Base-by-base conservation (phyloP, 2,329 filamentous ascomycete genomes). In the Fusarium sp. region DNA sequence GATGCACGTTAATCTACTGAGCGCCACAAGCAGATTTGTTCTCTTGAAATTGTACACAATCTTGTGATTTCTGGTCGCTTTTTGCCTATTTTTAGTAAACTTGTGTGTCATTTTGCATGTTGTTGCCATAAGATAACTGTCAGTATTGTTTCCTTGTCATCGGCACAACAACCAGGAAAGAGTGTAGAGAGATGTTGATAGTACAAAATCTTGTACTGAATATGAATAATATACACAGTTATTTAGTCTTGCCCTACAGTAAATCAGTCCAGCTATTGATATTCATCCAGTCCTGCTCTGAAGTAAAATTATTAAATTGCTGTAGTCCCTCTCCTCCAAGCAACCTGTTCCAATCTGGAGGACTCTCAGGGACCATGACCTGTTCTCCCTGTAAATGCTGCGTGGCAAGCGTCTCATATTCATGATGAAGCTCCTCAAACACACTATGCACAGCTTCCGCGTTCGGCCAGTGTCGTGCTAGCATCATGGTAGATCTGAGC, bases 221-320 rank as follows among this genome's bases (percentile, higher is more conserved):
- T 5, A 6, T 25, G 23, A 8, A 19, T 19, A 19, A 19, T 19
- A 3, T 19, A 19, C 4, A 19, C 19, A 19, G 19, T 19, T n/a
- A n/a, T n/a, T 19, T 19, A 19, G 19, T 4, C 19, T 19, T 19
- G 4, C 19, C 19, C 19, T 19, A 19, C 19, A 69, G 4, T 0
- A 69, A 25, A 5, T 68, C 67, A 1, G 67, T 61, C 67, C 67
- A 69, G 31, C 68, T 68, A 13, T 53, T 64, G 2, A 69, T 69
- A 3, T 69, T 69, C 57, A 69, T 63, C 67, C 67, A 69, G 9
- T 59, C 67, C 32, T 69, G 67, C 11, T 69, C 67, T 1, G 67
- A 54, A 2, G 54, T 47, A 25, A 69, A 65, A 0, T 45, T 63
- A 1, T 43, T 56, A 1, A 70, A 61, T 9, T 61, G 57, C 3